These are phyloP conservation scores for Wilcoxina mikolae DNA, from an alignment of 495 filamentous ascomycete species.

Conservation along the genomic window DNA sequence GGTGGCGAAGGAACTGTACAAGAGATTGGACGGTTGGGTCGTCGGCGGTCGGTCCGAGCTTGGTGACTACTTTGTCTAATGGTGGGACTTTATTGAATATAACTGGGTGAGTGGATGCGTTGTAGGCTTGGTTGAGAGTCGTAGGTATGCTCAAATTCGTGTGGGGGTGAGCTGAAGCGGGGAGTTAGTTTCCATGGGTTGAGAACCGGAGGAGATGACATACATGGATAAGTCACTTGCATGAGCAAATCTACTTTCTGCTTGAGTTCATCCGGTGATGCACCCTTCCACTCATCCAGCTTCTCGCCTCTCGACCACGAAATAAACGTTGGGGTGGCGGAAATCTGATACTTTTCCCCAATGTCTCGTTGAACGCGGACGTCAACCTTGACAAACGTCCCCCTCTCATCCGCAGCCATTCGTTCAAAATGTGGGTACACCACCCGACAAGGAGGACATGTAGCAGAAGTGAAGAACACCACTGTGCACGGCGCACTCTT, in stretches of 20 bases:
- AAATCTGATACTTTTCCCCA: conserved; percentile 48
- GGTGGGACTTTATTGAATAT: conserved; percentile 68
- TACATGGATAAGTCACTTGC: conserved; percentile 54
- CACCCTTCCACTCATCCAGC: conserved; percentile 67
- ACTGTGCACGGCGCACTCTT: conserved; percentile 48
- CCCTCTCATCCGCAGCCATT: conserved; percentile 58
- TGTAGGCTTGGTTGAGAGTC: conserved; percentile 35
- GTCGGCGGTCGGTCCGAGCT: conserved; percentile 45
- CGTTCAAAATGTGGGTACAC: conserved; percentile 74
- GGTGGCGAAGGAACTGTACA: conserved; percentile 47
- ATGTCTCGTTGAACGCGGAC: conserved; percentile 52
- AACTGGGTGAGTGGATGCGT: conserved; percentile 47
- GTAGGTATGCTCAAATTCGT: conserved; percentile 51
- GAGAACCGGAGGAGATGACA: background rate
- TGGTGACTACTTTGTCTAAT: conserved; percentile 65
- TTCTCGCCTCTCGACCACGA: conserved; percentile 66
- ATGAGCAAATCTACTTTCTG: conserved; percentile 60
- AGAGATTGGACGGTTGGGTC: conserved; percentile 41
- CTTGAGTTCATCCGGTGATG: conserved; percentile 50
- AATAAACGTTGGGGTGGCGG: conserved; percentile 78
- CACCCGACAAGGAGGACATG: conserved; percentile 69
- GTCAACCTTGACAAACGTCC: conserved; percentile 72
- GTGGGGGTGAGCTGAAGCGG: conserved; percentile 48
- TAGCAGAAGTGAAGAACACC: conserved; percentile 84
- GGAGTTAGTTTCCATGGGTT: conserved; percentile 1